phyloP scores from a whole-genome alignment of 345 rosid species.

The Eucalyptus sp. region DNA sequence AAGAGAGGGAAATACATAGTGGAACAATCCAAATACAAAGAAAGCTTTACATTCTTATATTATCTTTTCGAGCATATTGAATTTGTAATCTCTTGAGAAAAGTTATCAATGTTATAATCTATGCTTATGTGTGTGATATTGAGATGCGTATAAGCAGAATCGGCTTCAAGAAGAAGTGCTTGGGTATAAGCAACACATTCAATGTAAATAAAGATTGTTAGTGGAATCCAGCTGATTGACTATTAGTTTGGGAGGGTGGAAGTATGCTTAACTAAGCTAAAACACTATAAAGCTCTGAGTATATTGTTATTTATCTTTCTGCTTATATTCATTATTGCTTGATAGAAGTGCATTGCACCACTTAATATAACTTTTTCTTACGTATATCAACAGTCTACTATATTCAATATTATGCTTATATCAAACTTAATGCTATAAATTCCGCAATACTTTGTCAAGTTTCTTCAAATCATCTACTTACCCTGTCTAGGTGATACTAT shows the following conservation, averaged over 20 bases:
- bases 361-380: not conserved
- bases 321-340: not conserved
- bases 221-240: not conserved
- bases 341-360: not conserved
- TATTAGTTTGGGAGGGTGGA: not conserved
- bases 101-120: not conserved
- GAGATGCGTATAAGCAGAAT: not conserved
- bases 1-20: not conserved
- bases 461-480: not conserved
- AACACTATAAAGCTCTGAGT: not conserved
- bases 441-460: rapidly evolving
- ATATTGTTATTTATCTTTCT: not conserved
- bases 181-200: not conserved
- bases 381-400: not conserved
- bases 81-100: not conserved
- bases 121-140: not conserved
- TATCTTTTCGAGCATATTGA: not conserved
- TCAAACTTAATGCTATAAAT: not conserved
- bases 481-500: not conserved
- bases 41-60: not conserved
- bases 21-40: not conserved
- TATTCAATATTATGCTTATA: not conserved
- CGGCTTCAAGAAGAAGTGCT: not conserved
- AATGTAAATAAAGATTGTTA: no score
- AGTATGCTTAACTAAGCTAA: not conserved